Percentiles rank a stretch among this genome's conserved stretches.
Evolutionary conservation across 1,284 basidiomycete species (phyloP).

Genomic region (Austroboletus novae-zelandiae): DNA sequence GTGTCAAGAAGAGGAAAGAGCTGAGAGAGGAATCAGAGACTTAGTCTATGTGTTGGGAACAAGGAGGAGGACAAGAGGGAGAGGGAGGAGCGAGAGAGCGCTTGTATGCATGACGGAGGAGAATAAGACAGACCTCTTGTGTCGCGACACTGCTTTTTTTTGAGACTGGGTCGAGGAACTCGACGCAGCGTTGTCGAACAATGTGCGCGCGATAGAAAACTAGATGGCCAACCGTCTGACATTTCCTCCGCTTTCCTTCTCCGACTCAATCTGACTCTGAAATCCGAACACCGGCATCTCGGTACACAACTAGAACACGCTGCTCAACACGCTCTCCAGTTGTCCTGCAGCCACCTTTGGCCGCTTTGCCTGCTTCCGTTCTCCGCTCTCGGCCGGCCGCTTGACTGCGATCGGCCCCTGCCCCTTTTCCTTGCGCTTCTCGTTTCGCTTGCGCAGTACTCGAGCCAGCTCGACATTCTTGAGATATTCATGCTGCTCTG

Average conservation of each 20-base stretch:
- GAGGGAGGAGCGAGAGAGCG: conserved; percentile 60
- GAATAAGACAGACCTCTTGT: conserved; percentile 80
- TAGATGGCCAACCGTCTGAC: conserved; percentile 12
- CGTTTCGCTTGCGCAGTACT: conserved; percentile 84
- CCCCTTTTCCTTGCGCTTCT: conserved; percentile 61
- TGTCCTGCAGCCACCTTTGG: conserved; percentile 18
- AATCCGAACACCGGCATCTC: conserved; percentile 15
- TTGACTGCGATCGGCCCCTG: conserved; percentile 36
- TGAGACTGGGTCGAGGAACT: conserved; percentile 54
- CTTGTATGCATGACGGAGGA: conserved; percentile 66
- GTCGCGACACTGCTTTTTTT: conserved; percentile 57
- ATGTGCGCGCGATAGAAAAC: conserved; percentile 63
- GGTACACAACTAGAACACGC: conserved; percentile 45
- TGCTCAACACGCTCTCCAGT: conserved; percentile 51
- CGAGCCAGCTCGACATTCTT: conserved; percentile 93
- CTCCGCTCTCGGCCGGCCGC: conserved; percentile 30
- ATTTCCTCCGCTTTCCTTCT: conserved; percentile 39
- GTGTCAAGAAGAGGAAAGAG: conserved; percentile 55
- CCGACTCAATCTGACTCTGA: conserved; percentile 40
- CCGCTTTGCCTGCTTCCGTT: conserved; percentile 21
- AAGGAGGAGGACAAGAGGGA: conserved; percentile 61
- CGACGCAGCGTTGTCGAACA: conserved; percentile 53
- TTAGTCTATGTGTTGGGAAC: conserved; percentile 64
- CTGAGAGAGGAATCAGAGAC: conserved; percentile 66
- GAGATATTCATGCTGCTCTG: conserved; percentile 92